Conservation (phyloP, 768 basidiomycete genomes). For the Inosperma sp. region DNA sequence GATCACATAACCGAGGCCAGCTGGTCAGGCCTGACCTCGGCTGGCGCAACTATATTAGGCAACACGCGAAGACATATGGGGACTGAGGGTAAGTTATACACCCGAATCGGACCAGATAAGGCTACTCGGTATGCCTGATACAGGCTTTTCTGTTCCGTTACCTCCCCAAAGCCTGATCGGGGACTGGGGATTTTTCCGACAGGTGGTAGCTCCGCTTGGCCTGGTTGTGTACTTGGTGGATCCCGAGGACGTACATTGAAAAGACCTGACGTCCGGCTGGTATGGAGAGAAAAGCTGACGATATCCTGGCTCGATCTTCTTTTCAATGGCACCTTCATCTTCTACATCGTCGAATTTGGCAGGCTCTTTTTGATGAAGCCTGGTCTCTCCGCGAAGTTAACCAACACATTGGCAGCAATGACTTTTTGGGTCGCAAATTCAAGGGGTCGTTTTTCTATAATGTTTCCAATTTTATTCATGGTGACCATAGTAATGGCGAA, state of each 20-base stretch:
- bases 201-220: conserved; percentile 82
- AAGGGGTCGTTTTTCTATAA: conserved; percentile 86
- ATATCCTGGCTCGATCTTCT: conserved; percentile 82
- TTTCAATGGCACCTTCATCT: conserved; percentile 72
- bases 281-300: conserved; percentile 91
- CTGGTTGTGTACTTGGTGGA: conserved; percentile 72
- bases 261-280: conserved; percentile 84
- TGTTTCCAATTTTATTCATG: conserved; percentile 72
- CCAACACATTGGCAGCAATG: conserved; percentile 63
- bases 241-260: conserved; percentile 78
- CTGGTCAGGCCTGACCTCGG: no score
- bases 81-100: no score
- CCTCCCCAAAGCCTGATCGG: no score
- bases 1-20: no score
- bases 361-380: conserved; percentile 72
- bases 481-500: conserved; percentile 72
- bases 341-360: conserved; percentile 89
- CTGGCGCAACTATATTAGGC: no score
- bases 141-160: no score
- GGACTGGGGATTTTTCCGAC: no score
- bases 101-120: no score
- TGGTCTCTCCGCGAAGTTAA: conserved; percentile 70
- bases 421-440: conserved; percentile 85
- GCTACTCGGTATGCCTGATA: no score
- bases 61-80: no score